A percentile compares a stretch with the other conserved stretches of the same genome.
phyloP scores from a whole-genome alignment of 1,284 basidiomycete species.

The Cryptococcus sp. region DNA sequence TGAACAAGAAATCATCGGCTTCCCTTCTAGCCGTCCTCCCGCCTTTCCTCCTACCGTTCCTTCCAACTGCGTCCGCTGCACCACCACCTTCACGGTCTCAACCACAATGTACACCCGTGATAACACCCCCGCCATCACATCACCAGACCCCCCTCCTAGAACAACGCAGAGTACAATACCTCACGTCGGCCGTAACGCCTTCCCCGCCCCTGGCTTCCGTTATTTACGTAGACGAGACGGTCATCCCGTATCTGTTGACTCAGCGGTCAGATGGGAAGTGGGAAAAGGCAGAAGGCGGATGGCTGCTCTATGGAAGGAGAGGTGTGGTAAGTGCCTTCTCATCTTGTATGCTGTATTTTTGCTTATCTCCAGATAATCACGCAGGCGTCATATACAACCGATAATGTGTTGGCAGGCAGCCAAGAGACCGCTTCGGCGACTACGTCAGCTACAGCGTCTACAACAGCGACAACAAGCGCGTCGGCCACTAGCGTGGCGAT shows the following conservation, averaged over 20 bases:
- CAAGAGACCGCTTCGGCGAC: constrained; percentile 10
- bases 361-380: too few species aligned
- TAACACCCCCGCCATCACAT: constrained; percentile 1
- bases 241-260: constrained; percentile 39
- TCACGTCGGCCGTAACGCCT: constrained; percentile 16
- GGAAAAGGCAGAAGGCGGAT: constrained; percentile 33
- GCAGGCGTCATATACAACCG: too few species aligned
- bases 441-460: background rate
- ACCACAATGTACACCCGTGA: constrained; percentile 3
- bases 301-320: constrained; percentile 41
- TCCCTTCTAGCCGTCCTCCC: constrained; percentile 3
- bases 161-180: constrained; percentile 10
- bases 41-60: constrained; percentile 14
- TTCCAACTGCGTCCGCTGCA: constrained; percentile 7
- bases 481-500: background rate
- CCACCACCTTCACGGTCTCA: constrained; percentile 4
- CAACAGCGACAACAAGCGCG: too few species aligned
- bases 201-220: constrained; percentile 16
- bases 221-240: constrained; percentile 25
- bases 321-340: constrained; percentile 16
- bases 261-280: constrained; percentile 33
- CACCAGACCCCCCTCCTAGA: background rate
- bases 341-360: background rate
- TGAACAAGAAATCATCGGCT: background rate
- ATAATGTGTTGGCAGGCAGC: background rate